phyloP scores from a whole-genome alignment of 192 early-diverging fungal species.

The Mortierella claussenii region DNA sequence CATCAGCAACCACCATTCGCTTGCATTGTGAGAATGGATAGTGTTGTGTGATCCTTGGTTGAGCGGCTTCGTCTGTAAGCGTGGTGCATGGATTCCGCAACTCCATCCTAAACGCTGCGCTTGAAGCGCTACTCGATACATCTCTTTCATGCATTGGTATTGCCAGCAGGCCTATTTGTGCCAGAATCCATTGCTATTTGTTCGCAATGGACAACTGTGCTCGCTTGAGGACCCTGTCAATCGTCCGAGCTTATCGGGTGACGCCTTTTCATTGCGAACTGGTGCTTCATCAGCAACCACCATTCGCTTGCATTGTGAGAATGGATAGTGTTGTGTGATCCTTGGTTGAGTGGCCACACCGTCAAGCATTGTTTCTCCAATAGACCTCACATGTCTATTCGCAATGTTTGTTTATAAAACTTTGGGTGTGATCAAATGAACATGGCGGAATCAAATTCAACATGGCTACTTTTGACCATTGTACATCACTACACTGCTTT shows the following conservation, averaged over 20 bases:
- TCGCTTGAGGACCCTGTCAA: slow-evolving; percentile 13
- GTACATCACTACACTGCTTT: slow-evolving; percentile 17
- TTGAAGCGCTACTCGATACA: no score
- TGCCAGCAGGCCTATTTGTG: slow-evolving; percentile 6
- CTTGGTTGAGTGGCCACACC: slow-evolving; percentile 10
- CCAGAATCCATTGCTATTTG: slow-evolving; percentile 18
- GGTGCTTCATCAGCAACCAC: slow-evolving; percentile 20
- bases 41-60: slow-evolving; percentile 14
- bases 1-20: slow-evolving; percentile 19
- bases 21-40: slow-evolving; percentile 15
- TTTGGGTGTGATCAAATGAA: slow-evolving; percentile 25
- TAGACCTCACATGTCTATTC: slow-evolving; percentile 21
- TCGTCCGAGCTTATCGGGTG: slow-evolving; percentile 20
- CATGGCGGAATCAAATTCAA: slow-evolving; percentile 15
- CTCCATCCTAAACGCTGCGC: no score
- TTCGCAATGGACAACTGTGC: slow-evolving; percentile 16
- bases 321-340: slow-evolving; percentile 7
- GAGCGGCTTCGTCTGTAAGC: neutral
- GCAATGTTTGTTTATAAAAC: slow-evolving; percentile 26
- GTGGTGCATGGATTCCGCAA: no score
- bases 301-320: slow-evolving; percentile 23
- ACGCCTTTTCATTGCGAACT: slow-evolving; percentile 14
- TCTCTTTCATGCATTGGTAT: no score
- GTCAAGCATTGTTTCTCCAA: slow-evolving; percentile 11
- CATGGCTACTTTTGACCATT: slow-evolving; percentile 20